Base-by-base conservation (phyloP, 106 monocot genomes). In the Hemerocallis citrina region DNA sequence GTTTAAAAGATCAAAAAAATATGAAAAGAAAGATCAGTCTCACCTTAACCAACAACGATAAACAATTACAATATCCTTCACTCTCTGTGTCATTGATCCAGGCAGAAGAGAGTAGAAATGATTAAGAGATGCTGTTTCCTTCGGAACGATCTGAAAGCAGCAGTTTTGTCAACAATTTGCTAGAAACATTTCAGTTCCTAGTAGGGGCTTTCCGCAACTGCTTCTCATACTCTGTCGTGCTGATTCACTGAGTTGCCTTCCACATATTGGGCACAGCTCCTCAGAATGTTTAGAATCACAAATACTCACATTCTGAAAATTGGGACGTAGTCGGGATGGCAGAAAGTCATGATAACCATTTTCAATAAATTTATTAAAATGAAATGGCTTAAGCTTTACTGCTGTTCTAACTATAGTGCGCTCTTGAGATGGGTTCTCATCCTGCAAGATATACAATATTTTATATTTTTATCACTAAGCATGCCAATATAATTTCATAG, bases 341-440 rank as follows among this genome's bases (percentile, higher is more conserved):
- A 93, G 62, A 51, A 79, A 71, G 27, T 88, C 76, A 61, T 81
- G 61, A 38, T 68, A 75, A 51, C 52, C 69, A 65, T 69, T 69
- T 34, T 72, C 72, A 3, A 40, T 63, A 13, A 85, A 62, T 47
- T 77, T 81, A 48, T 88, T 93, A 58, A 93, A 93, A 63, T 33
- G 32, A 48, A 93, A 93, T 9, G 88, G 81, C 17, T 57, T 88
- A 6, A 93, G 74, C 73, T 93, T 93, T 38, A 82, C 88, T 46
- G 79, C 93, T 72, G 93, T 93, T 75, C 88, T 78, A 12, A 93
- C 70, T 36, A 93, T 85, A 16, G 93, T 93, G 9, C 80, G 75
- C 35, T 85, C 79, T 55, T 85, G 69, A 69, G 93, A 84, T 65
- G 93, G 93, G 51, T 93, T 93, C 31, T 93, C 93, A 63, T 85